These are phyloP conservation scores for Rhizodiscina lignyota DNA, from an alignment of 495 filamentous ascomycete species.

Conservation along the genomic window DNA sequence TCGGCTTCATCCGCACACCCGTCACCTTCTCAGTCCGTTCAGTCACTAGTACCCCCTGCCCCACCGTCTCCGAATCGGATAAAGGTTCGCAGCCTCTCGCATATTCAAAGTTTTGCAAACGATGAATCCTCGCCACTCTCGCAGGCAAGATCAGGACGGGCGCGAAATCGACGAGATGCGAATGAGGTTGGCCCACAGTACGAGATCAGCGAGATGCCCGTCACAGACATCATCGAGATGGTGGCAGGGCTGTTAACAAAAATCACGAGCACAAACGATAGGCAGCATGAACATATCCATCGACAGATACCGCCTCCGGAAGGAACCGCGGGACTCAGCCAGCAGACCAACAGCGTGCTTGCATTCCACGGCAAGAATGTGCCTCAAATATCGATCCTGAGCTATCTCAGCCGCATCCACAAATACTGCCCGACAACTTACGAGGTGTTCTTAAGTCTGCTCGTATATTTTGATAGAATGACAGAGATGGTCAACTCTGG, in stretches of 20 bases:
- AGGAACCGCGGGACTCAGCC: slow-evolving; percentile 47
- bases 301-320: slow-evolving; percentile 51
- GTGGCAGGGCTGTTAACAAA: slow-evolving; percentile 95
- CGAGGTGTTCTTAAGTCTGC: slow-evolving; percentile 86
- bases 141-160: slow-evolving; percentile 21
- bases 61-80: slow-evolving; percentile 58
- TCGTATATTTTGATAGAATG: slow-evolving; percentile 99
- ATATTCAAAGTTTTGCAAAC: slow-evolving; percentile 76
- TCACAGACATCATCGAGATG: slow-evolving; percentile 98
- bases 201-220: slow-evolving; percentile 96
- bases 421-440: slow-evolving; percentile 99
- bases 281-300: slow-evolving; percentile 72
- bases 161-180: slow-evolving; percentile 23
- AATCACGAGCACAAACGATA: slow-evolving; percentile 93
- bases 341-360: slow-evolving; percentile 75
- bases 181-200: slow-evolving; percentile 44
- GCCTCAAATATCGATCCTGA: slow-evolving; percentile 89
- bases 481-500: slow-evolving; percentile 83
- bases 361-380: slow-evolving; percentile 99
- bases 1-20: slow-evolving; percentile 38
- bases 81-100: slow-evolving; percentile 66
- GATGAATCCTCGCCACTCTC: slow-evolving; percentile 39
- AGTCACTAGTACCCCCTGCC: slow-evolving; percentile 26
- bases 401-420: slow-evolving; percentile 91
- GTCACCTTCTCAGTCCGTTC: slow-evolving; percentile 35